These are phyloP conservation scores for Karstenula rhodostoma DNA, from an alignment of 2,329 filamentous ascomycete genomes.

Conservation along the genomic window DNA sequence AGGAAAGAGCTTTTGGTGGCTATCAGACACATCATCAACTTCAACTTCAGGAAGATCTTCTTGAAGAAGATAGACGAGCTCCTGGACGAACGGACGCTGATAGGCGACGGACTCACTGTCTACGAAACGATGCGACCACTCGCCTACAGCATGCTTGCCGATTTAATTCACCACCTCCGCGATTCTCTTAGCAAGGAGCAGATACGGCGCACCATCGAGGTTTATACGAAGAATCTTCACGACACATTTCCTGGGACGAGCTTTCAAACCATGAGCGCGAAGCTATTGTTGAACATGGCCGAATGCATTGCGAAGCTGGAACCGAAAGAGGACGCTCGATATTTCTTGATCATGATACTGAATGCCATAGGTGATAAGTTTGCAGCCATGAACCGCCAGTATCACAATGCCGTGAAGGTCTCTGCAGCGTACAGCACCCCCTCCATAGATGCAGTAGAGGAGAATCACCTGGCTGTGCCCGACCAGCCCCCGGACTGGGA, in stretches of 20 bases:
- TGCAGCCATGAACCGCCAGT: constrained; percentile 96
- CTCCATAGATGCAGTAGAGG: constrained; percentile 67
- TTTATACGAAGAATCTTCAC: constrained; percentile 95
- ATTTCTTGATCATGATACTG: constrained; percentile 95
- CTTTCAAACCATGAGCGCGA: constrained; percentile 99
- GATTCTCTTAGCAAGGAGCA: constrained; percentile 88
- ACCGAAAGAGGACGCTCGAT: constrained; percentile 91
- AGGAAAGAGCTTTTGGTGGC: constrained; percentile 95
- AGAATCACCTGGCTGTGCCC: constrained; percentile 85
- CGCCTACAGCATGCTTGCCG: constrained; percentile 97
- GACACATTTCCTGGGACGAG: constrained; percentile 97
- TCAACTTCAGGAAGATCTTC: constrained; percentile 97
- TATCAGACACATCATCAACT: constrained; percentile 98
- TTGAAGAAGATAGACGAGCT: constrained; percentile 93
- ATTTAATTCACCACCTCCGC: constrained; percentile 95
- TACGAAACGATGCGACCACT: constrained; percentile 96
- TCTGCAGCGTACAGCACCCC: constrained; percentile 79
- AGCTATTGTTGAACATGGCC: constrained; percentile 95
- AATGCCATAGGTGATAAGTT: constrained; percentile 99
- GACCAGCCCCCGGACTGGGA: constrained; percentile 91
- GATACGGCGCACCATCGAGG: constrained; percentile 93
- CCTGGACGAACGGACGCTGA: constrained; percentile 90
- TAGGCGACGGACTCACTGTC: constrained; percentile 94
- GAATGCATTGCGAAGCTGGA: constrained; percentile 95
- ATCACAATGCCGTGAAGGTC: constrained; percentile 91